Conservation (phyloP, 164 flowering plant species). For the Berberis vulgaris region DNA sequence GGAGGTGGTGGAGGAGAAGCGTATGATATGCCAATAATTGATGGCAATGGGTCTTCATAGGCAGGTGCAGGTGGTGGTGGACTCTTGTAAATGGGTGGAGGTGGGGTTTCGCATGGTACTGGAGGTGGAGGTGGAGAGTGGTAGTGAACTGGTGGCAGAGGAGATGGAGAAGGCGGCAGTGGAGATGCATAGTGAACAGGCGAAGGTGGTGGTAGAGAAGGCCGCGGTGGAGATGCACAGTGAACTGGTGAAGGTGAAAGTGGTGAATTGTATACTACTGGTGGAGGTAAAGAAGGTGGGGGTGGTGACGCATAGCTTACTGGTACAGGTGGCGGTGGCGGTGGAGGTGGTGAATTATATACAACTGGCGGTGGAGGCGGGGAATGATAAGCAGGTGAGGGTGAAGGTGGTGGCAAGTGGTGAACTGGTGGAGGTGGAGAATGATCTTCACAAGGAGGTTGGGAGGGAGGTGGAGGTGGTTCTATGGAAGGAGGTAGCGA, state of each 20-base stretch:
- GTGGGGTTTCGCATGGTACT: background rate
- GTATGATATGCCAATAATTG: conserved; percentile 3
- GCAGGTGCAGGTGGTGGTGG: conserved; percentile 21
- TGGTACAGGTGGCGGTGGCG: conserved; percentile 9
- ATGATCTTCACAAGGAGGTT: conserved; percentile 22
- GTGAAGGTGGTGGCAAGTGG: conserved; percentile 10
- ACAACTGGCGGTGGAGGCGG: conserved; percentile 6
- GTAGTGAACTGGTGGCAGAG: conserved; percentile 3
- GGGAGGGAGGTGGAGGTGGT: conserved; percentile 26
- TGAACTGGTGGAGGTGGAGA: conserved; percentile 12
- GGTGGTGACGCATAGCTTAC: conserved; percentile 11
- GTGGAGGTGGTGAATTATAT: conserved; percentile 8
- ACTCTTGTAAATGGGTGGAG: background rate
- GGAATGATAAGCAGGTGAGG: background rate
- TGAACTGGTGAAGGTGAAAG: conserved; percentile 5
- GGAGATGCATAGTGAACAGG: conserved; percentile 5
- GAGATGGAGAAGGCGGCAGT: conserved; percentile 14
- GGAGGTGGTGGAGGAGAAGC: conserved; percentile 13
- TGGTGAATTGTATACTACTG: background rate
- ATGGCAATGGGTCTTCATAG: conserved; percentile 8
- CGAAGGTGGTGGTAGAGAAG: background rate
- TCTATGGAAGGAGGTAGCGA: conserved; percentile 30
- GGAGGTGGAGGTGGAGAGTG: background rate
- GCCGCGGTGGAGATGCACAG: background rate
- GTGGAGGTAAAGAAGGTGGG: background rate